Evolutionary conservation across 176 grass and related monocot species (phyloP).

Genomic region (Phoenix roebelenii): DNA sequence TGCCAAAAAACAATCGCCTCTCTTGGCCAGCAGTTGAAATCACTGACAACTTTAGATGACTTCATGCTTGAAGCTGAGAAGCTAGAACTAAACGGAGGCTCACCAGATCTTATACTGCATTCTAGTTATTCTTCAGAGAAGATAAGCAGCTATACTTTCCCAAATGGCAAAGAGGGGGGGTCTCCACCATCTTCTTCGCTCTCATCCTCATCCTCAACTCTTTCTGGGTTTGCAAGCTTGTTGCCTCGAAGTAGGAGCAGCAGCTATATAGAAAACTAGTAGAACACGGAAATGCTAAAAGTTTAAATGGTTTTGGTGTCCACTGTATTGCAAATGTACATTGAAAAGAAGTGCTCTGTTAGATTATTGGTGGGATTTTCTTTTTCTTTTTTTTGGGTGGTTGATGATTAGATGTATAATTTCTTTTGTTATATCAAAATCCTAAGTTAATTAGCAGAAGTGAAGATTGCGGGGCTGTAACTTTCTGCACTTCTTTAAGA

Average conservation of each 20-base stretch:
- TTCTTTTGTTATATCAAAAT: too few species aligned
- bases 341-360: too few species aligned
- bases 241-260: slow-evolving; percentile 15
- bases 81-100: slow-evolving; percentile 13
- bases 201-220: slow-evolving; percentile 11
- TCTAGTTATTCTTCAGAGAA: neutral
- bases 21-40: slow-evolving; percentile 79
- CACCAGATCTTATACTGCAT: slow-evolving; percentile 20
- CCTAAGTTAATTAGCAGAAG: too few species aligned
- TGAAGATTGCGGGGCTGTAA: too few species aligned
- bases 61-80: slow-evolving; percentile 17
- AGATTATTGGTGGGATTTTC: too few species aligned
- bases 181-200: neutral
- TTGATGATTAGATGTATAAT: too few species aligned
- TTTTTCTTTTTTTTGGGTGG: too few species aligned
- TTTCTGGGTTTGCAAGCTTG: slow-evolving; percentile 23
- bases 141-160: neutral
- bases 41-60: slow-evolving; percentile 48
- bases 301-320: too few species aligned
- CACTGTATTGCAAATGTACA: too few species aligned
- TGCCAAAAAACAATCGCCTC: slow-evolving; percentile 97
- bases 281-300: neutral
- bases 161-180: slow-evolving; percentile 23
- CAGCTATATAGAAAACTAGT: slow-evolving; percentile 35
- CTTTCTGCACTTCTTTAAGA: too few species aligned